phyloP scores from a whole-genome alignment of 2,329 filamentous ascomycete genomes.

The Neopestalotiopsis rosae region DNA sequence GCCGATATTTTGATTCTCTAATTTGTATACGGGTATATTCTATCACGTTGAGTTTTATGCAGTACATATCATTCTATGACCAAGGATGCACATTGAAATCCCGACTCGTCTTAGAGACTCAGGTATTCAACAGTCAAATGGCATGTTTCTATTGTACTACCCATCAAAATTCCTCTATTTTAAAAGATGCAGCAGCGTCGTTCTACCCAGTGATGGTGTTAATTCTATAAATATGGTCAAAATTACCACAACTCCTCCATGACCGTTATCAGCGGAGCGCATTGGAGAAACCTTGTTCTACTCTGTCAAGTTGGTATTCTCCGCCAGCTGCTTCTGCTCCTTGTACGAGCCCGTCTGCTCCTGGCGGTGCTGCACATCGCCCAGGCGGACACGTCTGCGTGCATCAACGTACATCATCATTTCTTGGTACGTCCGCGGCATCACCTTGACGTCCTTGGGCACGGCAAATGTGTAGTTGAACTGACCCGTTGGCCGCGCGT shows the following conservation, averaged over 20 bases:
- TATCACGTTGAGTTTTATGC: no score
- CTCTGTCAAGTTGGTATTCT: constrained; percentile 30
- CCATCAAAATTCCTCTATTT: no score
- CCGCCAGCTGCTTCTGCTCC: constrained; percentile 19
- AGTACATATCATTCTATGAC: no score
- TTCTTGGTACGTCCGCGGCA: constrained; percentile 33
- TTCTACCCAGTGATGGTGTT: no score
- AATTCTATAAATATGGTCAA: background rate
- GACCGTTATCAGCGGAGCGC: background rate
- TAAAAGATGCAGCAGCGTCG: no score
- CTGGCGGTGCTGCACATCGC: constrained; percentile 34
- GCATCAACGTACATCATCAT: constrained; percentile 50
- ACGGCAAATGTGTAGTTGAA: constrained; percentile 72
- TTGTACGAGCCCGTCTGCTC: constrained; percentile 24
- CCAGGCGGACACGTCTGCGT: constrained; percentile 42
- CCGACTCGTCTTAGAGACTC: no score
- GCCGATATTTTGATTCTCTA: no score
- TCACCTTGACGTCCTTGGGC: constrained; percentile 41
- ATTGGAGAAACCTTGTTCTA: background rate
- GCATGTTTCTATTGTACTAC: no score
- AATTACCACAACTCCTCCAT: background rate
- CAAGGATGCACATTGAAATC: no score
- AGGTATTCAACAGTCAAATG: no score
- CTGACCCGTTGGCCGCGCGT: constrained; percentile 71
- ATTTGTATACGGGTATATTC: no score